A percentile compares a stretch with the other conserved stretches of the same genome.
These are phyloP conservation scores for Aspergillus sclerotioniger DNA, from an alignment of 495 filamentous ascomycete genomes.

Conservation along the genomic window DNA sequence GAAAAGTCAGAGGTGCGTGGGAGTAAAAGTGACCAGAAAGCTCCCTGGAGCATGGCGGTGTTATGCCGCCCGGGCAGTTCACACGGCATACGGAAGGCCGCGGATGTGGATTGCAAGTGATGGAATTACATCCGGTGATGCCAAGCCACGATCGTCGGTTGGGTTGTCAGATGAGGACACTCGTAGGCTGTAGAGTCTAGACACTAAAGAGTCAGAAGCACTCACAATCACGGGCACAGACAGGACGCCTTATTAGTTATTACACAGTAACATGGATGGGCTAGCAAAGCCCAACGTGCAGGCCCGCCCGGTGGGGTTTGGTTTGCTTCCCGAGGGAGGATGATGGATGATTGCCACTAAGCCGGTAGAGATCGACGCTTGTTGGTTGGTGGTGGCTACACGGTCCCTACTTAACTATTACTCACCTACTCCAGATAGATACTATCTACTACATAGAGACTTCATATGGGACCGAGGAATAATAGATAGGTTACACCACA, in stretches of 20 bases:
- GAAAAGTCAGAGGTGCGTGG: not conserved
- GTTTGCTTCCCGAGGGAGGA: slow-evolving; percentile 5
- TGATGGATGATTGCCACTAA: not conserved
- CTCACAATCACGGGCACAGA: not conserved
- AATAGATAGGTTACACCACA: too few relatives aligned
- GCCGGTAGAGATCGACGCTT: slow-evolving; percentile 10
- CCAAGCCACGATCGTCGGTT: slow-evolving; percentile 29
- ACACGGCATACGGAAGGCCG: slow-evolving; percentile 33
- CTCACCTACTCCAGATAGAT: too few relatives aligned
- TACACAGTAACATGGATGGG: too few relatives aligned
- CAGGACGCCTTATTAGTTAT: too few relatives aligned
- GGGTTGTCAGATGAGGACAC: slow-evolving; percentile 23
- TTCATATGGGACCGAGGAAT: too few relatives aligned
- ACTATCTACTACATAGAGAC: too few relatives aligned
- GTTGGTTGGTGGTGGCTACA: slow-evolving; percentile 1
- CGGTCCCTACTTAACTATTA: not conserved
- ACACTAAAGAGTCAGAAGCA: too few relatives aligned
- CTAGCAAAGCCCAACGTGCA: slow-evolving; percentile 5
- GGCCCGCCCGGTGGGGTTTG: slow-evolving; percentile 10
- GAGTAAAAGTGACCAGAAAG: not conserved
- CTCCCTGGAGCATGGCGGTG: too few relatives aligned
- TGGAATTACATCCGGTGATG: slow-evolving; percentile 11
- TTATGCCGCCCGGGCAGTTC: slow-evolving; percentile 3
- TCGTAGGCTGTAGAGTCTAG: not conserved
- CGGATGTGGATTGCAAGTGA: slow-evolving; percentile 23